Evolutionary conservation across 805 yeast genomes (phyloP).

Genomic region (Pichia scutulata): DNA sequence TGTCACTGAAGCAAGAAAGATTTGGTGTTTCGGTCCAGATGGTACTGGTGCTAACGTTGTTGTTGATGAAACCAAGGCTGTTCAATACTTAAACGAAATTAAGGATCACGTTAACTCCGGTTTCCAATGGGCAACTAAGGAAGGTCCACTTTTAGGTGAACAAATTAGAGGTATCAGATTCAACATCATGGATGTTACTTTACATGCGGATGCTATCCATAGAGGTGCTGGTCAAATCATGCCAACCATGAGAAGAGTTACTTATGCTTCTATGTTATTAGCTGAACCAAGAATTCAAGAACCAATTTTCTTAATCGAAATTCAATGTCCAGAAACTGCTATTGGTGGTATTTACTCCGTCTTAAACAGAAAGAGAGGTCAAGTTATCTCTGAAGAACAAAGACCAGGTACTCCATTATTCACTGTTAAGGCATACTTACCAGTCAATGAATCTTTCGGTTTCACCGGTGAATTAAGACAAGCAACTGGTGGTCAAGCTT

Average conservation of each 20-base stretch:
- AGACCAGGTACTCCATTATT: conserved; percentile 99
- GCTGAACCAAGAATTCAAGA: conserved; percentile 99
- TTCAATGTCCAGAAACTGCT: conserved; percentile 98
- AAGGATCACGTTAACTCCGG: conserved; percentile 99
- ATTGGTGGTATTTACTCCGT: conserved; percentile 99
- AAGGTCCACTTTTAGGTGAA: conserved; percentile 99
- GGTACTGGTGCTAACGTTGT: conserved; percentile 98
- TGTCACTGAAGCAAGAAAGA: conserved; percentile 99
- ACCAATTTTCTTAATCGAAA: conserved; percentile 98
- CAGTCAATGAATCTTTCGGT: conserved; percentile 99
- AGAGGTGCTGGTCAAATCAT: conserved; percentile 99
- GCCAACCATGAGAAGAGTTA: conserved; percentile 99
- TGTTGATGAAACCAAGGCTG: conserved; percentile 99
- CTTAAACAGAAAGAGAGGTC: conserved; percentile 99
- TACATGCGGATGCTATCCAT: conserved; percentile 99
- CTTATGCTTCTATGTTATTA: conserved; percentile 95
- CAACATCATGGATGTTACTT: conserved; percentile 97
- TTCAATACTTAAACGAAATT: conserved; percentile 97
- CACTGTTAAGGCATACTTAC: conserved; percentile 99
- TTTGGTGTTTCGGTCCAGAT: conserved; percentile 99
- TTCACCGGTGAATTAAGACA: conserved; percentile 99
- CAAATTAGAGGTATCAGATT: conserved; percentile 91
- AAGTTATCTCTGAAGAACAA: conserved; percentile 98
- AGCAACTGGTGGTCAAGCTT: conserved; percentile 99
- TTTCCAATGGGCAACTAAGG: conserved; percentile 99